These are phyloP conservation scores for Herpotrichia juniperi DNA, from an alignment of 2,329 filamentous ascomycete species.

Conservation along the genomic window DNA sequence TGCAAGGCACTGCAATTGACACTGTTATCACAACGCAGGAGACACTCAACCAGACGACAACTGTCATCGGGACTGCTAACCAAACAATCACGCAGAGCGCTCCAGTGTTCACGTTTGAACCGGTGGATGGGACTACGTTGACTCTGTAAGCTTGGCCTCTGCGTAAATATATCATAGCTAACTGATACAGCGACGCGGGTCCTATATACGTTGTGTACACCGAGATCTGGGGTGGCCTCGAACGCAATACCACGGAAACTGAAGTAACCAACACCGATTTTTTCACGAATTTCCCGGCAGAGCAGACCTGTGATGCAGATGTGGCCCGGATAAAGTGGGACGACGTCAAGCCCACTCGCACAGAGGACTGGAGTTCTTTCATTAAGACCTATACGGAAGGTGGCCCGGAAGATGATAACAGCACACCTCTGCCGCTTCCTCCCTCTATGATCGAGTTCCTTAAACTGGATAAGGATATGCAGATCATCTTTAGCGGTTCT, in stretches of 20 bases:
- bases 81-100: constrained; percentile 26
- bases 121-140: constrained; percentile 12
- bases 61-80: constrained; percentile 17
- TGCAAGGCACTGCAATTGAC: constrained; percentile 29
- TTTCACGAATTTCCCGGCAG: constrained; percentile 13
- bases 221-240: constrained; percentile 26
- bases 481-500: constrained; percentile 26
- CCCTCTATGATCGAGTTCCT: constrained; percentile 28
- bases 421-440: constrained; percentile 25
- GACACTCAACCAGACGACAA: constrained; percentile 35
- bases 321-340: constrained; percentile 12
- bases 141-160: constrained; percentile 7
- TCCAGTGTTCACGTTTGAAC: constrained; percentile 21
- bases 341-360: constrained; percentile 24
- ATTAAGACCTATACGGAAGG: constrained; percentile 25
- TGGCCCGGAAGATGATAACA: neutral
- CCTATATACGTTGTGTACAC: constrained; percentile 41
- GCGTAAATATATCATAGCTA: neutral
- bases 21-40: constrained; percentile 27
- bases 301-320: constrained; percentile 9
- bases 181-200: constrained; percentile 24
- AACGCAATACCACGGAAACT: neutral
- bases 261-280: neutral
- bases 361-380: constrained; percentile 32
- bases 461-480: constrained; percentile 23